phyloP scores from a whole-genome alignment of 208 protist species.

The Novymonas esmeraldas region DNA sequence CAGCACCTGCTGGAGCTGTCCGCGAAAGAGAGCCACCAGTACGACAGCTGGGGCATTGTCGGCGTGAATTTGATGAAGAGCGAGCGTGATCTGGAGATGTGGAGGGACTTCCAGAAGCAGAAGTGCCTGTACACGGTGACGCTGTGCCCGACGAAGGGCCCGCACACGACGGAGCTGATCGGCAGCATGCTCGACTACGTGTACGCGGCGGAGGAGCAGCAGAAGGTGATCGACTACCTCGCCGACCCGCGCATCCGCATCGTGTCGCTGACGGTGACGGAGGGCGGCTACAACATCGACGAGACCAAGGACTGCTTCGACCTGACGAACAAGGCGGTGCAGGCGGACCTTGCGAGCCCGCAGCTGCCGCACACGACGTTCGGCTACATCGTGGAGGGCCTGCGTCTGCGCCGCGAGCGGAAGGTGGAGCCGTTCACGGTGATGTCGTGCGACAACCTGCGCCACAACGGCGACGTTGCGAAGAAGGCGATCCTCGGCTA shows the following conservation, averaged over 20 bases:
- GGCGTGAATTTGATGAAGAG: conserved; percentile 37
- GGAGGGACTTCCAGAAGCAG: conserved; percentile 43
- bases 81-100: conserved; percentile 33
- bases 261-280: conserved; percentile 48
- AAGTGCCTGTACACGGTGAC: conserved; percentile 46
- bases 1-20: conserved; percentile 42
- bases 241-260: conserved; percentile 39
- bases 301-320: conserved; percentile 38
- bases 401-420: conserved; percentile 34
- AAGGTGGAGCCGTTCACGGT: conserved; percentile 39
- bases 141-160: conserved; percentile 30
- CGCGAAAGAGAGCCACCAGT: conserved; percentile 27
- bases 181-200: conserved; percentile 44
- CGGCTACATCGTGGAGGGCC: conserved; percentile 44
- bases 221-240: conserved; percentile 31
- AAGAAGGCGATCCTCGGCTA: conserved; percentile 42
- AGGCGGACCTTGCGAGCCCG: conserved; percentile 30
- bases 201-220: conserved; percentile 37
- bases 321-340: conserved; percentile 26
- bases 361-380: conserved; percentile 38
- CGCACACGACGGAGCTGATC: conserved; percentile 23
- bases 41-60: conserved; percentile 41
- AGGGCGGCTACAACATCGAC: conserved; percentile 59
- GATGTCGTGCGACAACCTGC: conserved; percentile 55
- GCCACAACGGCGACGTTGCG: conserved; percentile 47